phyloP scores from a whole-genome alignment of 225 moss, liverwort and hornwort genomes.

The Antitrichia curtipendula region DNA sequence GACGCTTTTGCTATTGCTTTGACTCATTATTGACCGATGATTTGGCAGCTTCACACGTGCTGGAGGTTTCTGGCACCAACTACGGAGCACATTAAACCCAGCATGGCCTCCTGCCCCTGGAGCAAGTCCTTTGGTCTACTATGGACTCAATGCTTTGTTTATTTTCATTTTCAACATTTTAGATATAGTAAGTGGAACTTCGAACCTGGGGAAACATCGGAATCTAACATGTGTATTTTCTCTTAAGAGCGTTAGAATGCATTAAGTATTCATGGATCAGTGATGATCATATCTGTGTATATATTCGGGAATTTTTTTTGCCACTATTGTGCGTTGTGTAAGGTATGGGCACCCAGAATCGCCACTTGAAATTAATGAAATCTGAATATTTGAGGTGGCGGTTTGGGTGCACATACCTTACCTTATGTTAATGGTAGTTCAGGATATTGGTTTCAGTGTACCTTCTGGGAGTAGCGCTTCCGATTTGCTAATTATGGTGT shows the following conservation, averaged over 20 bases:
- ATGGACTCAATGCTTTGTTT: conserved; percentile 70
- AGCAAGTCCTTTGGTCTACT: conserved; percentile 84
- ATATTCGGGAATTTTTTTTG: neutral
- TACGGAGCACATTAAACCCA: conserved; percentile 72
- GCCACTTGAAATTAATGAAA: neutral
- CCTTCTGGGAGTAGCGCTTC: neutral
- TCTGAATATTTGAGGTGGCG: neutral
- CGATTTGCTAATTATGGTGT: neutral
- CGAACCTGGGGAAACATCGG: neutral
- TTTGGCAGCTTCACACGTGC: conserved; percentile 33
- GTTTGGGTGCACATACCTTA: neutral
- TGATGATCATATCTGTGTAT: neutral
- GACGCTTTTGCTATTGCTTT: neutral
- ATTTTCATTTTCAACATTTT: conserved; percentile 93
- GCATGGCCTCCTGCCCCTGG: conserved; percentile 85
- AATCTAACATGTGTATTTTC: neutral
- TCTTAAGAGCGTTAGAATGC: neutral
- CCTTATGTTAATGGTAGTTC: neutral
- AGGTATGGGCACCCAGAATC: neutral
- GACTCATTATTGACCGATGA: neutral
- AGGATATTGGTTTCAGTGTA: neutral
- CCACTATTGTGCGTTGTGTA: neutral
- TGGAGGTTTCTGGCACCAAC: conserved; percentile 55
- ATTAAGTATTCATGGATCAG: neutral
- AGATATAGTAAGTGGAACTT: conserved; percentile 66